These are phyloP conservation scores for Crucibulum laeve DNA, from an alignment of 768 basidiomycete genomes.

Conservation along the genomic window DNA sequence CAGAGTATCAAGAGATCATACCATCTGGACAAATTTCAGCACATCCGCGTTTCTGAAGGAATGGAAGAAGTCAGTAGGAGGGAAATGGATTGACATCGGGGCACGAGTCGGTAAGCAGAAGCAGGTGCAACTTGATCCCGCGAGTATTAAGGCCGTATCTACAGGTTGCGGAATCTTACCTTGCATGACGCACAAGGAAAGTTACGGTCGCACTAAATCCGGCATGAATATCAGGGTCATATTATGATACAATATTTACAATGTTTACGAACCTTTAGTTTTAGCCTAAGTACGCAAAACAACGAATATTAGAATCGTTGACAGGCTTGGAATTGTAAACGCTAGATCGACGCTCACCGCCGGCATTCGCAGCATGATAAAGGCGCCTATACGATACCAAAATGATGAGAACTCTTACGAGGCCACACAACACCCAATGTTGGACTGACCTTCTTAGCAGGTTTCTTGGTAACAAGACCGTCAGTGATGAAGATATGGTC, in stretches of 20 bases:
- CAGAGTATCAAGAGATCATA: slow-evolving; percentile 15
- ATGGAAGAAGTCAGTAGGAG: background rate
- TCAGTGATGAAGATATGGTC: slow-evolving; percentile 52
- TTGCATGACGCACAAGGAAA: slow-evolving; percentile 48
- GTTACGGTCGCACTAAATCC: slow-evolving; percentile 41
- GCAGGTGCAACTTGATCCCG: too few relatives aligned
- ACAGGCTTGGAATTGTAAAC: slow-evolving; percentile 3
- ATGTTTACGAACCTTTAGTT: slow-evolving; percentile 45
- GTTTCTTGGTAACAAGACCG: slow-evolving; percentile 38
- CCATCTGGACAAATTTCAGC: slow-evolving; percentile 66
- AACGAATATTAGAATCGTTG: slow-evolving; percentile 4
- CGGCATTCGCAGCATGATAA: slow-evolving; percentile 63
- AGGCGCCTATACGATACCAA: slow-evolving; percentile 32
- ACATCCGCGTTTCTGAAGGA: slow-evolving; percentile 52
- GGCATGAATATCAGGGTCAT: slow-evolving; percentile 10
- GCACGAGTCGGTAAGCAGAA: too few relatives aligned
- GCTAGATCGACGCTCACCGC: slow-evolving; percentile 42
- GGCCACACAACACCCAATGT: slow-evolving; percentile 2
- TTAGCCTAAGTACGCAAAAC: slow-evolving; percentile 30
- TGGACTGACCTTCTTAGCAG: slow-evolving; percentile 40
- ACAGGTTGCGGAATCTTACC: slow-evolving; percentile 10
- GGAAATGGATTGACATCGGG: background rate
- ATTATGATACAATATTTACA: background rate
- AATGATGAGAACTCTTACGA: slow-evolving; percentile 3
- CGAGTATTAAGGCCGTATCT: background rate